Evolutionary conservation across 23 red algal species (phyloP).

Genomic region (Pyropia yezoensis): DNA sequence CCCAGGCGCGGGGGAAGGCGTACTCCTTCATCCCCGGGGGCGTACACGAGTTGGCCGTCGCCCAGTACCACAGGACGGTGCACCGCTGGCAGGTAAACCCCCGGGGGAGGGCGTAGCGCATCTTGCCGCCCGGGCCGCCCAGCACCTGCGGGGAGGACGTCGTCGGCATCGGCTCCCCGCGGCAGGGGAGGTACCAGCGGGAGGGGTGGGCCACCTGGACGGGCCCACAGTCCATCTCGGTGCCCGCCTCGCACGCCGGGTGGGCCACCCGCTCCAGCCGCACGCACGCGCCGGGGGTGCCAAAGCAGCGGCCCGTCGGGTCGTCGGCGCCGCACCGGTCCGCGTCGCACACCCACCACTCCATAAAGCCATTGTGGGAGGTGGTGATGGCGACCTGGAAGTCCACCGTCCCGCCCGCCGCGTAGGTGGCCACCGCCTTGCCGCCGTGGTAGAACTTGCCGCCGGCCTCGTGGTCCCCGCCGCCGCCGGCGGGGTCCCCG

Average conservation of each 20-base stretch:
- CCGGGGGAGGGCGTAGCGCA: background rate
- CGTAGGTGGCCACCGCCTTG: conserved; percentile 22
- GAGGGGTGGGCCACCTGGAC: background rate
- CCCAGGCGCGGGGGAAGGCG: conserved; percentile 6
- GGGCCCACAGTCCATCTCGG: conserved; percentile 3
- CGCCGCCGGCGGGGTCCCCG: too few species aligned
- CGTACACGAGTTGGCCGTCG: conserved; percentile 16
- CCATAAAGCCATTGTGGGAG: conserved; percentile 56
- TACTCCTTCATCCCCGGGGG: conserved; percentile 9
- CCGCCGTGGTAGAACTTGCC: conserved; percentile 26
- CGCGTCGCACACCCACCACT: conserved; percentile 56
- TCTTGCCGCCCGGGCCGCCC: background rate
- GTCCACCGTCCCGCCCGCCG: conserved; percentile 16
- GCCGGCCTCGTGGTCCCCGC: conserved; percentile 12
- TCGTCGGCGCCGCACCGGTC: conserved; percentile 19
- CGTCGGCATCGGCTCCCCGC: background rate
- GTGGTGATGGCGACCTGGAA: conserved; percentile 43
- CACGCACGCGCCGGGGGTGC: conserved; percentile 13
- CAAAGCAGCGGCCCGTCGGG: conserved; percentile 21
- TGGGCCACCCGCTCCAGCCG: conserved; percentile 31
- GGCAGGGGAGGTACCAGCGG: background rate
- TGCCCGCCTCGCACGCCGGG: conserved; percentile 7
- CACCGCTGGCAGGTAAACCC: background rate
- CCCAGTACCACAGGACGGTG: conserved; percentile 25
- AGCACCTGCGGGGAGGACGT: background rate